phyloP scores from a whole-genome alignment of 108 stramenopile genomes.

The Aurantiochytrium sp. region DNA sequence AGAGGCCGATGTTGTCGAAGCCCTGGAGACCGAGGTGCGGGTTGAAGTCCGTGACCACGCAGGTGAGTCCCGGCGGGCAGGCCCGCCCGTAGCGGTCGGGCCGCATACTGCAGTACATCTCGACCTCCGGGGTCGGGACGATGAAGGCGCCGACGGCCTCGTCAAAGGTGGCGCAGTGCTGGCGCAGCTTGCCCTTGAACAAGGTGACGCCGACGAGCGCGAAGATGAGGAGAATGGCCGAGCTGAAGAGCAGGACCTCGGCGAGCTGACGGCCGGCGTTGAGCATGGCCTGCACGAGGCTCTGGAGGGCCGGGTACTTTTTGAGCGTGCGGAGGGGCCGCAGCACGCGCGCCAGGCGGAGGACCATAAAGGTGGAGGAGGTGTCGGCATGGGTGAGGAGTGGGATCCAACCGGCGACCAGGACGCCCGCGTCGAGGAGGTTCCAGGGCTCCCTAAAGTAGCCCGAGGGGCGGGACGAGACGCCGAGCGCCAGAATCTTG shows the following conservation, averaged over 20 bases:
- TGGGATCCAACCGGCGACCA: background rate
- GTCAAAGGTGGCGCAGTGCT: constrained; percentile 17
- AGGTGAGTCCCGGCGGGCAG: background rate
- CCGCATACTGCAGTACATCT: background rate
- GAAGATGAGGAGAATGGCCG: constrained; percentile 36
- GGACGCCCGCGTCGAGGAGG: background rate
- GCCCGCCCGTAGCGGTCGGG: background rate
- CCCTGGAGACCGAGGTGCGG: background rate
- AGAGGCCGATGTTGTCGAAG: constrained; percentile 32
- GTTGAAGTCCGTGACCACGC: background rate
- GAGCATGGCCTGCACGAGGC: background rate
- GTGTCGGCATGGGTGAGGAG: background rate
- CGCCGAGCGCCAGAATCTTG: constrained; percentile 3
- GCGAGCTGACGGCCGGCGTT: background rate
- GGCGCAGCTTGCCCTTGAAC: constrained; percentile 34
- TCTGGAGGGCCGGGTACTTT: background rate
- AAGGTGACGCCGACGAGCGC: constrained; percentile 33
- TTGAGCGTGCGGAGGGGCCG: constrained; percentile 2
- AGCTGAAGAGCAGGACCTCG: background rate
- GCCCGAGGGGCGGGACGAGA: background rate
- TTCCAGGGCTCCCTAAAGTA: constrained; percentile 35
- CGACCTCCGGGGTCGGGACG: background rate
- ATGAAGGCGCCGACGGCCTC: background rate
- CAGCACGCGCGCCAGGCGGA: constrained; percentile 23
- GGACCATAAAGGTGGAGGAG: background rate